Evolutionary conservation across 805 yeast genomes (phyloP), one percentile per base, ranked within the genome.

Genomic region (Myxozyma udenii): DNA sequence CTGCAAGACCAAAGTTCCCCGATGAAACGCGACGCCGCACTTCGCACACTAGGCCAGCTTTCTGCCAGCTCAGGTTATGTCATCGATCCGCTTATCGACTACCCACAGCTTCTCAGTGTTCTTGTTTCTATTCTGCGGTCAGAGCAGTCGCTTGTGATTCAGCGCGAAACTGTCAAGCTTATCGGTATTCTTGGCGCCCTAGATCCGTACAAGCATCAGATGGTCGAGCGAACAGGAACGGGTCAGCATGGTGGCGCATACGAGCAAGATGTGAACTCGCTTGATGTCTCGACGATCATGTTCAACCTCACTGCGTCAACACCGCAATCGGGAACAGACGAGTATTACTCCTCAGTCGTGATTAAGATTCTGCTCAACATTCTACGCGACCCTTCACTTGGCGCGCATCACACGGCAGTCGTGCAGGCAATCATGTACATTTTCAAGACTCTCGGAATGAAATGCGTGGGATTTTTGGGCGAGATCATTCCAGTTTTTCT

Each of bases 141-240:
- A 52, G 97, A 91, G 63, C 78, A 81, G 9, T 80, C 95, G 0
- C 78, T 84, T 2, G 71, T 78, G 3, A 82, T 87, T 5, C 80
- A 93, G 63, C 74, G 96, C 51, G 98, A 93, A 66, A 85, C 96
- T 0, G 95, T 93, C 1, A 77, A 91, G 58, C 70, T 93, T 22
- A 73, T 93, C 50, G 99, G 99, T 64, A 89, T 90, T 30, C 72
- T 93, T 38, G 99, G 99, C 57, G 98, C 98, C 0, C 72, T 93
- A 43, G 98, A 93, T 68, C 99, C 99, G 0, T 93, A 91, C 66
- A 90, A 87, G 64, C 95, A 89, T 61, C 80, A 96, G 50, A 96
- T 88, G 61, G 87, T 90, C 7, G 98, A 90, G 65, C 83, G 87
- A 51, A 76, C 78, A 84, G 33, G 33, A 9, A 14, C 14, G 9